Base-by-base conservation (phyloP, 106 monocot species). In the Gastrodia elata region DNA sequence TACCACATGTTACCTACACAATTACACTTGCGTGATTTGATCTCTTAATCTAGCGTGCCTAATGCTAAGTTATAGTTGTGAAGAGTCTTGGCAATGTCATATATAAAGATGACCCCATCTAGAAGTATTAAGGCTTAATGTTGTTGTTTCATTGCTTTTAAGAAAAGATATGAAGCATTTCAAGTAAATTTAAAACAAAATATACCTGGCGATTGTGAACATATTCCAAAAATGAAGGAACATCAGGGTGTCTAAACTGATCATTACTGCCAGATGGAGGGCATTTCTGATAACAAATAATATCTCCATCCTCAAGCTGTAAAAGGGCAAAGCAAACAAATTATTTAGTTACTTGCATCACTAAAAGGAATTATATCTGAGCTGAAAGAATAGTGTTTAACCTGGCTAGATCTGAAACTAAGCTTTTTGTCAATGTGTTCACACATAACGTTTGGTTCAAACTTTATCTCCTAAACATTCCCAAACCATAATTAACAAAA, bases 291-390 rank as follows among this genome's bases (percentile, higher is more conserved):
- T 87, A 88, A 52, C 97, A 97, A 74, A 97, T 83, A 40, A 97
- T 93, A 61, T 97, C 97, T 49, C 97, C 97, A 88, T 97, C 97
- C 79, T 97, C 97, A 79, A 97, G 90, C 97, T 97, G 76, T 43
- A 76, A 24, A 79, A 43, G 43, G 43, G 18, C 2, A 46, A 46
- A 42, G 39, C 27, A 27, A 18, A 32, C 2, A 28, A 32, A 34
- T 27, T 32, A 42, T 22, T n/a, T 22, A 22, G 2, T 32, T 1
- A 22, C 8, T 26, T 7, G 20, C 16, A 37, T 67, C 20, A n/a
- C 37, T 20, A 72, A 25, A 13, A 77, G 69, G 11, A 72, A 15
- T 6, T 28, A 20, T 37, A 79, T 37, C 18, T 73, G 25, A 49
- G 22, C n/a, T 5, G 61, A 37, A 46, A 73, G 48, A 22, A 48